Conservation (phyloP, 192 early-diverging fungal species). For the Coemansia aciculifera region DNA sequence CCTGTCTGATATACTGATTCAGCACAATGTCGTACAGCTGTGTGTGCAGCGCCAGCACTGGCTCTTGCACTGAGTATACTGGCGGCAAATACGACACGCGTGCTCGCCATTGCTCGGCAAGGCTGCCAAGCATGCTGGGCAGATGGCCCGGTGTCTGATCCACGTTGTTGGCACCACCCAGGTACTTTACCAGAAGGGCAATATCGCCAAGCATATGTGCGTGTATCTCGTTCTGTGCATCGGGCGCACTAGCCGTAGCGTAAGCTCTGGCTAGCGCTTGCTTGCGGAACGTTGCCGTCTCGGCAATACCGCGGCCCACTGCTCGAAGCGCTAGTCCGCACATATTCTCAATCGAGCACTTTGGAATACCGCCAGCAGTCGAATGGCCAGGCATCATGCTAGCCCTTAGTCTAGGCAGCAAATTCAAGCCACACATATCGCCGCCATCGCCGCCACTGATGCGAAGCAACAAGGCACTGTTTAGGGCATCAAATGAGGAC, state of each 20-base stretch:
- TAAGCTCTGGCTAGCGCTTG: neutral
- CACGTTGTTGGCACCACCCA: constrained; percentile 9
- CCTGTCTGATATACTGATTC: neutral
- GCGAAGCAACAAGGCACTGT: constrained; percentile 30
- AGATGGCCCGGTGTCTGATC: neutral
- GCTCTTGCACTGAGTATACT: constrained; percentile 44
- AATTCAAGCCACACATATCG: neutral
- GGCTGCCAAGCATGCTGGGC: constrained; percentile 7
- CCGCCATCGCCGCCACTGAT: constrained; percentile 4
- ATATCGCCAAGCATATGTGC: constrained; percentile 55
- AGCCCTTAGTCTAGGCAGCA: constrained; percentile 14
- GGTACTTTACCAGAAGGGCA: constrained; percentile 19
- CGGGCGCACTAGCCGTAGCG: neutral
- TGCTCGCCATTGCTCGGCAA: constrained; percentile 41
- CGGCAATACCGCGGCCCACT: constrained; percentile 29
- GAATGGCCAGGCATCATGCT: neutral
- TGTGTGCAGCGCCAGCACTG: constrained; percentile 47
- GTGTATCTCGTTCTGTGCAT: constrained; percentile 26
- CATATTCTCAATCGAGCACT: constrained; percentile 16
- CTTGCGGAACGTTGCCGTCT: constrained; percentile 1
- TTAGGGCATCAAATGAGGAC: constrained; percentile 34
- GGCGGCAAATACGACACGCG: constrained; percentile 36
- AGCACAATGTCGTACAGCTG: constrained; percentile 39
- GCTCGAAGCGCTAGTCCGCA: constrained; percentile 12
- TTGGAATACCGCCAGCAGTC: neutral